Base-by-base conservation (phyloP, 106 monocot species). In the Dioscorea alata region DNA sequence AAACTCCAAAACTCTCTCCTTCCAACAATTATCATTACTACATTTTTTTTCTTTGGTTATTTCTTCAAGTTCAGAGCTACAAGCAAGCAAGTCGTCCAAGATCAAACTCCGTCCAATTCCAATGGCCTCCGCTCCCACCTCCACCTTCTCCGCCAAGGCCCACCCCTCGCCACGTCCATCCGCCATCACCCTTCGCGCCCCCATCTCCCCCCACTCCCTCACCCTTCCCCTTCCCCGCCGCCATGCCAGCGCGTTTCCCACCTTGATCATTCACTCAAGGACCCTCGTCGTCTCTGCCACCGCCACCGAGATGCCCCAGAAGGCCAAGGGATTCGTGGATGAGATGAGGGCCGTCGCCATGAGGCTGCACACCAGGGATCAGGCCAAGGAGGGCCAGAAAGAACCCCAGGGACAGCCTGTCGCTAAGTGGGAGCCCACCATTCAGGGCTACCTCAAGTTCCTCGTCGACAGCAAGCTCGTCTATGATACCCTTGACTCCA, bases 391-490 rank as follows among this genome's bases (percentile, higher is more conserved):
- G 35, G 90, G 90, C 32, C 76, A 84, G 84, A 90, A 83, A 80
- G 81, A 81, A 75, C 22, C 81, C 3, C 68, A 83, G 0, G 57
- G 63, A 4, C 73, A 69, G 53, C 90, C 86, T 0, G 42, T 90
- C 23, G 69, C 75, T 12, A 90, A 71, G 63, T 90, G 90, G 90
- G 83, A 86, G 76, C 90, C 90, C 0, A 54, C 83, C 34, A 32
- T 90, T 16, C 72, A 81, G 17, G 90, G 90, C 0, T 90, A 90
- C 68, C 73, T 90, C 42, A 76, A 57, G 34, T 90, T 90, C 65
- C 68, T 90, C 50, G 84, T 86, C 57, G 90, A 90, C 57, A 90
- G 84, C 70, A 90, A 84, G 81, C 17, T 90, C 34, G 83, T 90
- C 28, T 90, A 78, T 52, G 83, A 86, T 68, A 86, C 86, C 1